Conservation (phyloP, 1,284 basidiomycete genomes). For the Cutaneotrichosporon mucoides region DNA sequence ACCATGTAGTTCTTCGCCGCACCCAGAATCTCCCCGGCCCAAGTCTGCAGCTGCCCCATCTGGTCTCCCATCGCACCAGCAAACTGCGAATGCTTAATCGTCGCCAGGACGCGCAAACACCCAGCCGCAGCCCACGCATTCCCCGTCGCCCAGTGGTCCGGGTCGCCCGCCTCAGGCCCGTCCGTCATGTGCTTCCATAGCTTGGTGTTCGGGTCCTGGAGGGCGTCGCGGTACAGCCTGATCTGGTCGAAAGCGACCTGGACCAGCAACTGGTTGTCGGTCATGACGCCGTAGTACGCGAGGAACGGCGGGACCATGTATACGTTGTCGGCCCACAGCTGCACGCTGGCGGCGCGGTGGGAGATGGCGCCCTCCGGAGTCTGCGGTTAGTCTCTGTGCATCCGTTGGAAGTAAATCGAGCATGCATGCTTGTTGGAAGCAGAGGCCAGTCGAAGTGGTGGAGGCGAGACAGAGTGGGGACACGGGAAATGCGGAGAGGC, state of each 20-base stretch:
- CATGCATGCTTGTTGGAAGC: too few species aligned
- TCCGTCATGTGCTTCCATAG: slow-evolving; percentile 47
- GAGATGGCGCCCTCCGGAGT: slow-evolving; percentile 74
- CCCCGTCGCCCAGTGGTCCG: slow-evolving; percentile 46
- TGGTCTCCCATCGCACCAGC: slow-evolving; percentile 40
- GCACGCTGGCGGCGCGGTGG: slow-evolving; percentile 52
- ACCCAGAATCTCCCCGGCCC: slow-evolving; percentile 52
- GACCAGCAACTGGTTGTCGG: slow-evolving; percentile 64
- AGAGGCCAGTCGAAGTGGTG: too few species aligned
- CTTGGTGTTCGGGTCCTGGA: slow-evolving; percentile 32
- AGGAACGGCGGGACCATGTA: slow-evolving; percentile 78
- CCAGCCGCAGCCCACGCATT: slow-evolving; percentile 56
- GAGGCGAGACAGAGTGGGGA: too few species aligned
- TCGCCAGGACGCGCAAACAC: slow-evolving; percentile 53
- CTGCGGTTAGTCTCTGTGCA: slow-evolving; percentile 26
- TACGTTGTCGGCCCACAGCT: slow-evolving; percentile 57
- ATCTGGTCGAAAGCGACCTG: slow-evolving; percentile 72
- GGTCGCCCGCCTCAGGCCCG: slow-evolving; percentile 37
- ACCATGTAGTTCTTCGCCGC: slow-evolving; percentile 37
- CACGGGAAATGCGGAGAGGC: too few species aligned
- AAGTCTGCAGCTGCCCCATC: slow-evolving; percentile 47
- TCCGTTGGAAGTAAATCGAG: not conserved
- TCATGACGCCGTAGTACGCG: slow-evolving; percentile 76
- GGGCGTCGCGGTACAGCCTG: slow-evolving; percentile 62
- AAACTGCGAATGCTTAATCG: slow-evolving; percentile 48